phyloP scores from a whole-genome alignment of 2,329 filamentous ascomycete species.

The Hortaea werneckii region DNA sequence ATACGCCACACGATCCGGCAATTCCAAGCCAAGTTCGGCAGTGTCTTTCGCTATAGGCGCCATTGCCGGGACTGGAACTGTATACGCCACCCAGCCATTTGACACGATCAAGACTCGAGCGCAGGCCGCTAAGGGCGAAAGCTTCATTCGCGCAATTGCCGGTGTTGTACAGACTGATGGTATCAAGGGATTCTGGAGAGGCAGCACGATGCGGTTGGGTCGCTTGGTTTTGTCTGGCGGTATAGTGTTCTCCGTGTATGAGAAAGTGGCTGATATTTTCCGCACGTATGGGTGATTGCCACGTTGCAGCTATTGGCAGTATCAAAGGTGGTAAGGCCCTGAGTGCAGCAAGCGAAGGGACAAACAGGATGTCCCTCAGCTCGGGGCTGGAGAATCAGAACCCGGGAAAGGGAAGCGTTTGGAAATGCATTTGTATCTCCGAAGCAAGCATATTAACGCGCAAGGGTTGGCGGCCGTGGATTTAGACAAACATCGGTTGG shows the following conservation, averaged over 20 bases:
- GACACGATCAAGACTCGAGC: conserved; percentile 95
- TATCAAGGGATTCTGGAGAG: conserved; percentile 84
- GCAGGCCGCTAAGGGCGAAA: conserved; percentile 70
- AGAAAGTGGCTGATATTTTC: conserved; percentile 47
- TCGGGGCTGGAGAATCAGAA: too few relatives aligned
- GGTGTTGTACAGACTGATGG: conserved; percentile 73
- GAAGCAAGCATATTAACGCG: too few relatives aligned
- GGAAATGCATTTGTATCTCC: too few relatives aligned
- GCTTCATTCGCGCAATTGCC: conserved; percentile 76
- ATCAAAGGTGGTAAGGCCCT: too few relatives aligned
- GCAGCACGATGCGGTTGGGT: conserved; percentile 88
- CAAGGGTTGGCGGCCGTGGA: too few relatives aligned
- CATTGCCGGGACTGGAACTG: conserved; percentile 80
- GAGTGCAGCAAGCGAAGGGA: too few relatives aligned
- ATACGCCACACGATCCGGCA: conserved; percentile 83
- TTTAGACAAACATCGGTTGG: too few relatives aligned
- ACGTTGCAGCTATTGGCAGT: too few relatives aligned
- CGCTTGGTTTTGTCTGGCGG: conserved; percentile 84
- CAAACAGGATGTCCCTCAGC: too few relatives aligned
- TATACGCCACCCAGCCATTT: conserved; percentile 61
- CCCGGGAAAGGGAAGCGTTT: too few relatives aligned
- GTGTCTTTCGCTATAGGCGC: conserved; percentile 89
- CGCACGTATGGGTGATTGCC: background rate
- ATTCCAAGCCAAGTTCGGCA: conserved; percentile 80
- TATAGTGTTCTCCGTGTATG: conserved; percentile 96